These are phyloP conservation scores for Rhizophagus sp. DNA, from an alignment of 192 early-diverging fungal genomes.

Conservation along the genomic window DNA sequence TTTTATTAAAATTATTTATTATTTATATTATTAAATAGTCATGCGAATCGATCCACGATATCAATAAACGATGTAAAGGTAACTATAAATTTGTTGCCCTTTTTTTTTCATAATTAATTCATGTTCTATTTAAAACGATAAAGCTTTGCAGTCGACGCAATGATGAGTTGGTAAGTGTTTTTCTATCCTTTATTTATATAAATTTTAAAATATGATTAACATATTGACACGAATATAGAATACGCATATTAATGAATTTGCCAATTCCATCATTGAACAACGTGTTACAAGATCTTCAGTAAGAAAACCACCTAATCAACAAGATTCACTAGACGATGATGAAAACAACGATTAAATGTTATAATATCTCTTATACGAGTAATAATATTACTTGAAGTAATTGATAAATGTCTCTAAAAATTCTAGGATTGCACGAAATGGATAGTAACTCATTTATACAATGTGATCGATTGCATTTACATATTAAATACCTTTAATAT, in stretches of 20 bases:
- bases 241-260: background rate
- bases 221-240: background rate
- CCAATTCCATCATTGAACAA: background rate
- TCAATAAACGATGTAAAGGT: slow-evolving; percentile 1
- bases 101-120: background rate
- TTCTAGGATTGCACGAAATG: too few species aligned
- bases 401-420: too few species aligned
- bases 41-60: background rate
- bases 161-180: background rate
- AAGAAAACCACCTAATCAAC: background rate
- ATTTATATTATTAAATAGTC: background rate
- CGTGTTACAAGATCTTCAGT: background rate
- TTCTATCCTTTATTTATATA: background rate
- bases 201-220: background rate
- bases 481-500: too few species aligned
- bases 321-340: background rate
- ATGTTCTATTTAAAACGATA: background rate
- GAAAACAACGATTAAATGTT: background rate
- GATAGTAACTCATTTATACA: too few species aligned
- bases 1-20: background rate
- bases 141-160: background rate
- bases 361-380: background rate
- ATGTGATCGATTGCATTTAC: too few species aligned
- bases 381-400: too few species aligned
- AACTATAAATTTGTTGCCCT: background rate